Evolutionary conservation across 495 filamentous ascomycete genomes (phyloP).

Genomic region (Neurospora sp.): DNA sequence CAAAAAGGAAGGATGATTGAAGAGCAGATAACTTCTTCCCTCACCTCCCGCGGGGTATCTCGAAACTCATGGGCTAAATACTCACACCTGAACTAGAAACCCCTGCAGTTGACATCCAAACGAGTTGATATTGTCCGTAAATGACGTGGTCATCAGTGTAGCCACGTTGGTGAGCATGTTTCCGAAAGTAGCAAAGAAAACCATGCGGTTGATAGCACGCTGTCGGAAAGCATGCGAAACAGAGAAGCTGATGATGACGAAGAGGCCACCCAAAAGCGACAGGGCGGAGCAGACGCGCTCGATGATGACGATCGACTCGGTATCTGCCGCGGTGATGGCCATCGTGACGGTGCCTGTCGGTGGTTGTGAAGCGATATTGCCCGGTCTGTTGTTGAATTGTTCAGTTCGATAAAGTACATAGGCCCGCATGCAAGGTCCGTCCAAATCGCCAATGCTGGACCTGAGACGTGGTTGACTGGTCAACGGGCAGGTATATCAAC

Average conservation of each 20-base stretch:
- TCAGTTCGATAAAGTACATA: not conserved
- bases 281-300: conserved; percentile 60
- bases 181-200: conserved; percentile 77
- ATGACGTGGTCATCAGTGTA: conserved; percentile 57
- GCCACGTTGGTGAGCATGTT: conserved; percentile 75
- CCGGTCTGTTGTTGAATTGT: not conserved
- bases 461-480: not conserved
- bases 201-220: conserved; percentile 76
- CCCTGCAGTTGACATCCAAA: conserved; percentile 65
- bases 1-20: not conserved
- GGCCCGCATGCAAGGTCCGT: not conserved
- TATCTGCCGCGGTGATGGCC: not conserved
- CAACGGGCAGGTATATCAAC: not conserved
- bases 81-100: conserved; percentile 63
- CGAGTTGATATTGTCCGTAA: conserved; percentile 34
- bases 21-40: too few relatives aligned
- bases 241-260: conserved; percentile 66
- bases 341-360: not conserved
- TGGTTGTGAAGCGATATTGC: not conserved
- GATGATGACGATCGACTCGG: conserved; percentile 44
- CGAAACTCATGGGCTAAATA: not conserved
- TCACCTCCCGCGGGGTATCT: too few relatives aligned
- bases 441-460: not conserved
- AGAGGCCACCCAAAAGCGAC: conserved; percentile 59
- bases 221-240: conserved; percentile 46